Conservation (phyloP, 176 grass and related monocot species). For the Miscanthus lutarioriparius region DNA sequence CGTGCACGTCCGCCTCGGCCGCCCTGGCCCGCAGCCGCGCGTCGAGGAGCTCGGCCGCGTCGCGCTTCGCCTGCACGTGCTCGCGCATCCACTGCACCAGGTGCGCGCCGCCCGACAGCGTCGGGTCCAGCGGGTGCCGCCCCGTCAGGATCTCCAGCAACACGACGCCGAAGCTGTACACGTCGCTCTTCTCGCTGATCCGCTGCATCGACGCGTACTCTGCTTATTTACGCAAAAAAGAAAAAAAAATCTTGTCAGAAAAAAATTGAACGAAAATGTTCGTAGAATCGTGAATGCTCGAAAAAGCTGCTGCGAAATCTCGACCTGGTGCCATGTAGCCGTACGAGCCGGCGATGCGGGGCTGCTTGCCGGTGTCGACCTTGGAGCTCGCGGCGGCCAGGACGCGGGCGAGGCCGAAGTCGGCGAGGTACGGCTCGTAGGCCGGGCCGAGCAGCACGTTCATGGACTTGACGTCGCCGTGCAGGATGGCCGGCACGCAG, state of each 20-base stretch:
- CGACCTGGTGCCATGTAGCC: conserved; percentile 97
- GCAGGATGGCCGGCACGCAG: conserved; percentile 91
- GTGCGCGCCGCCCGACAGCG: conserved; percentile 71
- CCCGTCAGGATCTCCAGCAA: conserved; percentile 81
- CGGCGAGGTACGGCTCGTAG: conserved; percentile 88
- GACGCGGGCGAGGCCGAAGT: conserved; percentile 95
- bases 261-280: background rate
- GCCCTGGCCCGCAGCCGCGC: conserved; percentile 45
- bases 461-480: conserved; percentile 97
- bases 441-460: conserved; percentile 79
- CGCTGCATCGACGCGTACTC: conserved; percentile 90
- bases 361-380: conserved; percentile 45
- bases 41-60: conserved; percentile 65
- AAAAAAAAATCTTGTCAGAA: background rate
- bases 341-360: conserved; percentile 82
- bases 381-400: conserved; percentile 43
- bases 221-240: background rate
- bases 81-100: conserved; percentile 87
- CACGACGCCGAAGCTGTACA: conserved; percentile 96
- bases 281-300: background rate
- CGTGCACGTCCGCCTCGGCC: conserved; percentile 57
- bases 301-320: background rate
- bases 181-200: conserved; percentile 87
- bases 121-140: conserved; percentile 78
- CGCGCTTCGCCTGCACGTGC: conserved; percentile 57